Conservation (phyloP, 1,139 yeast genomes). For the Suhomyces atakaporum region DNA sequence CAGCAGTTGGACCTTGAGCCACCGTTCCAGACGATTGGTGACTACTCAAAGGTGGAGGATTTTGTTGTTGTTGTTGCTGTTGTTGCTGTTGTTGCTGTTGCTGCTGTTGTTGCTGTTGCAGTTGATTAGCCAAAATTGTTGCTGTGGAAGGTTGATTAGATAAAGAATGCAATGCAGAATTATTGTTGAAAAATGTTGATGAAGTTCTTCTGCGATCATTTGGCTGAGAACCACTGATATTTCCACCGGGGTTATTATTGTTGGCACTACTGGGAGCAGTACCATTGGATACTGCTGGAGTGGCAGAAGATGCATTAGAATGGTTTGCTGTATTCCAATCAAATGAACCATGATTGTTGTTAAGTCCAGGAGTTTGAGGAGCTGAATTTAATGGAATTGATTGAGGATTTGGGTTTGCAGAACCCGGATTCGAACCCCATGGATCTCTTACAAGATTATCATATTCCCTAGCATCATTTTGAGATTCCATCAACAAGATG, state of each 20-base stretch:
- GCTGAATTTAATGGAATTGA: constrained; percentile 25
- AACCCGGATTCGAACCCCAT: constrained; percentile 29
- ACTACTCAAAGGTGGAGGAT: constrained; percentile 10
- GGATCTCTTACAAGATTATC: constrained; percentile 53
- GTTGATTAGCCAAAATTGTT: constrained; percentile 12
- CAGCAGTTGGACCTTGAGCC: constrained; percentile 20
- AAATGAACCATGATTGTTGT: constrained; percentile 17
- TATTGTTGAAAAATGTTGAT: constrained; percentile 36
- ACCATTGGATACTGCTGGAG: constrained; percentile 13
- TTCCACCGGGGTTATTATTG: constrained; percentile 5
- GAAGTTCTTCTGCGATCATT: constrained; percentile 36
- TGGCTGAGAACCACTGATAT: constrained; percentile 6
- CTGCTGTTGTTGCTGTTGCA: constrained; percentile 9
- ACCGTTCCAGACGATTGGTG: constrained; percentile 9
- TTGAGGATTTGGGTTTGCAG: constrained; percentile 5
- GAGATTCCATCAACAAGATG: constrained; percentile 56
- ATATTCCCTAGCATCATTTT: constrained; percentile 54
- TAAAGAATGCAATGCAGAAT: constrained; percentile 17
- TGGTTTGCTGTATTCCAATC: constrained; percentile 16
- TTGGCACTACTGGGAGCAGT: constrained; percentile 12
- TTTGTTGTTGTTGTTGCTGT: constrained; percentile 15
- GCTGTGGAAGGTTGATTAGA: constrained; percentile 11
- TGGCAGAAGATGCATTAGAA: constrained; percentile 4
- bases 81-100: constrained; percentile 7
- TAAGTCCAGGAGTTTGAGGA: constrained; percentile 42